These are phyloP conservation scores for Pichia sp. DNA, from an alignment of 1,139 yeast genomes.

Conservation along the genomic window DNA sequence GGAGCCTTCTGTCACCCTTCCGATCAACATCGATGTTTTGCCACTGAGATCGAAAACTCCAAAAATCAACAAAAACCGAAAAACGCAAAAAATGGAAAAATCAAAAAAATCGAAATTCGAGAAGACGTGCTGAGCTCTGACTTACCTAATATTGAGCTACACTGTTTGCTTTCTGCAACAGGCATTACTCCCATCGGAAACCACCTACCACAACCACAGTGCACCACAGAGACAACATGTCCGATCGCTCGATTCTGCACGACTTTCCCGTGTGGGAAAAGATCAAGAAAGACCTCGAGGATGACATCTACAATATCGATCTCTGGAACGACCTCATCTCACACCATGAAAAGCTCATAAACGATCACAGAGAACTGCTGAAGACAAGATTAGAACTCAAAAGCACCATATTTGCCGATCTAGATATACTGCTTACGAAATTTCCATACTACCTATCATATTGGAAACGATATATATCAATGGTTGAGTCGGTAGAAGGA, in stretches of 20 bases:
- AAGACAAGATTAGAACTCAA: slow-evolving; percentile 17
- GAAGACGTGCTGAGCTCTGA: no score
- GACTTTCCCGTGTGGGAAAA: slow-evolving; percentile 31
- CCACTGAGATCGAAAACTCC: slow-evolving; percentile 10
- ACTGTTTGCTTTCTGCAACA: no score
- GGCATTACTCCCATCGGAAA: no score
- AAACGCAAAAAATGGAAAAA: neutral
- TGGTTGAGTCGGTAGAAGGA: slow-evolving; percentile 56
- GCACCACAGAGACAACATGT: no score
- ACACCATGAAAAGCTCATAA: slow-evolving; percentile 25
- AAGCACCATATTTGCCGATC: slow-evolving; percentile 33
- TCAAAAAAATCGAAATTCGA: neutral
- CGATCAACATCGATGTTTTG: slow-evolving; percentile 3
- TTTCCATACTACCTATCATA: slow-evolving; percentile 58
- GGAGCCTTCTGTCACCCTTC: no score
- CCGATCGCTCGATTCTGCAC: slow-evolving; percentile 4
- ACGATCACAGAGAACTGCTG: slow-evolving; percentile 19
- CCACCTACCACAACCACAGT: no score
- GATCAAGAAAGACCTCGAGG: slow-evolving; percentile 19
- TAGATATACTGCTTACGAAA: slow-evolving; percentile 41
- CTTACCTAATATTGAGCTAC: no score
- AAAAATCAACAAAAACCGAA: neutral
- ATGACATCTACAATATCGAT: slow-evolving; percentile 22
- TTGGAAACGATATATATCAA: slow-evolving; percentile 60
- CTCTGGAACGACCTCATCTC: slow-evolving; percentile 27